phyloP scores from a whole-genome alignment of 2,329 filamentous ascomycete genomes.

The Zymoseptoria brevis region DNA sequence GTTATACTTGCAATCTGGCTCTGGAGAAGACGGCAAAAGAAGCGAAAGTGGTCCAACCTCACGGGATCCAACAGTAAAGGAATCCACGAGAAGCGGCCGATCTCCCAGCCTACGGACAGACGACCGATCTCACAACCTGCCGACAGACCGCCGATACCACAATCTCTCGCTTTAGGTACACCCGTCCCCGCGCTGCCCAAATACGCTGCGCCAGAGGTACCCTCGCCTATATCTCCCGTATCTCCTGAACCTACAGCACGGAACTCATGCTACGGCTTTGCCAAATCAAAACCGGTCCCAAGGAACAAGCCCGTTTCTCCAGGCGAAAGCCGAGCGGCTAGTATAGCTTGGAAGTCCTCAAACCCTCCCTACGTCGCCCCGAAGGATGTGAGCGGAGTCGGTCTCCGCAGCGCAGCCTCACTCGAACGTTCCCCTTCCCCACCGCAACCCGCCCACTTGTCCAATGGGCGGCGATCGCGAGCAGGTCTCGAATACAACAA shows the following conservation, averaged over 20 bases:
- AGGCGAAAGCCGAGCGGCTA: neutral
- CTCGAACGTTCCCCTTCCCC: neutral
- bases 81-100: neutral
- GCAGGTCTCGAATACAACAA: neutral
- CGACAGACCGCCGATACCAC: neutral
- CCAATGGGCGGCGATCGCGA: neutral
- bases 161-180: neutral
- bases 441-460: neutral
- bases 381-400: neutral
- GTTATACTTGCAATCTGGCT: neutral
- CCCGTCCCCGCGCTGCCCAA: neutral
- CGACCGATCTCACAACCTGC: neutral
- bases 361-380: neutral
- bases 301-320: neutral
- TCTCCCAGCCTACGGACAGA: neutral
- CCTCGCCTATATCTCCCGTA: neutral
- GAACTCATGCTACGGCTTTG: neutral
- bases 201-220: neutral
- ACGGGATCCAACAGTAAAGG: neutral
- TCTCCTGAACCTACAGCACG: neutral
- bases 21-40: neutral
- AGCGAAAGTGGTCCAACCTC: neutral
- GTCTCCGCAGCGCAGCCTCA: neutral
- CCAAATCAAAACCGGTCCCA: neutral
- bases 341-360: neutral